A percentile compares a stretch with the other conserved stretches of the same genome.
Evolutionary conservation across 140 eudicot species (phyloP).

Genomic region (Stevia rebaudiana): DNA sequence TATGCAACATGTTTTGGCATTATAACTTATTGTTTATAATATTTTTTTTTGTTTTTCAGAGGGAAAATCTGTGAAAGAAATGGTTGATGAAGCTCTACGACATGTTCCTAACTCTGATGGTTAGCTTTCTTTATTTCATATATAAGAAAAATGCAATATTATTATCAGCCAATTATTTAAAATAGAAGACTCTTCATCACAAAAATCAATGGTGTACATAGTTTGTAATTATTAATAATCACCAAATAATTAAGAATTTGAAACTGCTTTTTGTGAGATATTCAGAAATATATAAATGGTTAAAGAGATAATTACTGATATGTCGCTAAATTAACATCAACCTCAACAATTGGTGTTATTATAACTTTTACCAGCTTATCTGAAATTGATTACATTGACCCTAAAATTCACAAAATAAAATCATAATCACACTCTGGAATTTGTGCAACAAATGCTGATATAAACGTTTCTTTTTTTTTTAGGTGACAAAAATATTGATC

Average conservation of each 20-base stretch:
- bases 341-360: not conserved
- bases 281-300: not conserved
- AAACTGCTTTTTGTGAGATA: not conserved
- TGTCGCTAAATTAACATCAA: not conserved
- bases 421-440: not conserved
- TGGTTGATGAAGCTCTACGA: constrained; percentile 92
- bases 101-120: constrained; percentile 76
- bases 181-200: not conserved
- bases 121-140: constrained; percentile 32
- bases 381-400: not conserved
- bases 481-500: constrained; percentile 90
- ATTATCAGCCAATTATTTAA: not conserved
- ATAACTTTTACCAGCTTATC: not conserved
- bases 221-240: not conserved
- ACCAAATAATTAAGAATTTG: not conserved
- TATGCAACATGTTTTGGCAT: not conserved
- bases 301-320: not conserved
- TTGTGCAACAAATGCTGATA: not conserved
- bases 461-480: constrained; percentile 24
- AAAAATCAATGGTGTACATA: not conserved
- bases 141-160: not conserved
- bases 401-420: not conserved
- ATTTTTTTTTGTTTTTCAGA: constrained; percentile 45
- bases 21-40: not conserved
- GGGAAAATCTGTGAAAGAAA: constrained; percentile 91